Conservation (phyloP, 495 filamentous ascomycete genomes). For the Neurospora sp. region DNA sequence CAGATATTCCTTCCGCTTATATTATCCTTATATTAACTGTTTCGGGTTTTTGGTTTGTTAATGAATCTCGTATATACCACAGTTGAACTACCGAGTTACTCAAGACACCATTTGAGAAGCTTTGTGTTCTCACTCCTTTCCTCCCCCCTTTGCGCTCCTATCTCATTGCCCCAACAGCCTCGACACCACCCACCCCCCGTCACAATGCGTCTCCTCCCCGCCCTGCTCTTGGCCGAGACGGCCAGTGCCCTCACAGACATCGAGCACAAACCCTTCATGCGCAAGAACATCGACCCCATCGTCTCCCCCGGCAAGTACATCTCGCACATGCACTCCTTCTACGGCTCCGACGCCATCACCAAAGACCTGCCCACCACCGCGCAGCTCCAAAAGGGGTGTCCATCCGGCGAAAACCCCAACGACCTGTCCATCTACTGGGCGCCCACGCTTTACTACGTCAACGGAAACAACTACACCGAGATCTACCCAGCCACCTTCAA, state of each 20-base stretch:
- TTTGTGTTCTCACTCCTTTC: not conserved
- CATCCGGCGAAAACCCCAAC: conserved; percentile 29
- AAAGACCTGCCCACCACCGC: conserved; percentile 25
- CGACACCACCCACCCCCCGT: not conserved
- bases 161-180: not conserved
- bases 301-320: conserved; percentile 23
- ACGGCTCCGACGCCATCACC: conserved; percentile 24
- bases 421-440: conserved; percentile 27
- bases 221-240: conserved; percentile 1
- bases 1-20: not conserved
- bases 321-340: conserved; percentile 31
- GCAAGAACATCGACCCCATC: conserved; percentile 29
- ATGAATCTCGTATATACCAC: not conserved
- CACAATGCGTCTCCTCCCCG: not conserved
- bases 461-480: conserved; percentile 28
- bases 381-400: conserved; percentile 23
- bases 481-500: conserved; percentile 30
- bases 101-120: not conserved
- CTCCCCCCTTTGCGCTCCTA: not conserved
- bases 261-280: conserved; percentile 26
- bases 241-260: conserved; percentile 23
- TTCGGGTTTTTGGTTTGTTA: not conserved
- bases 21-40: not conserved
- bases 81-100: not conserved
- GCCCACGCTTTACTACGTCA: conserved; percentile 28